Percentiles rank a stretch among this genome's conserved stretches.
These are phyloP conservation scores for Cladosporium sp. DNA, from an alignment of 2,329 filamentous ascomycete genomes.

Conservation along the genomic window DNA sequence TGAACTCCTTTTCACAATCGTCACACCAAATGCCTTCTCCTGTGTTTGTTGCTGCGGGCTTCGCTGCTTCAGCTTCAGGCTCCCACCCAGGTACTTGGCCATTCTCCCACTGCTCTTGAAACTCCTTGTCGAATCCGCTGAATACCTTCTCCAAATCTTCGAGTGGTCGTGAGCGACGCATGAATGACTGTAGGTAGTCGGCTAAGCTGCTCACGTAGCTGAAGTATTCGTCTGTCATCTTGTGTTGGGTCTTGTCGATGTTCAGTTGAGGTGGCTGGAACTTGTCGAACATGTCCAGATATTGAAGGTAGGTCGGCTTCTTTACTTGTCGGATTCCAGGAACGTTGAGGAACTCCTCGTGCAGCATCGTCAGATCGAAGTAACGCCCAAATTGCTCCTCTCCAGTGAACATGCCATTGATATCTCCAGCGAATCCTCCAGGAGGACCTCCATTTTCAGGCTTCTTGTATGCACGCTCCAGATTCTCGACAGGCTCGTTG, in stretches of 20 bases:
- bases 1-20: constrained; percentile 91
- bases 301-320: constrained; percentile 83
- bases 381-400: constrained; percentile 92
- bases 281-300: constrained; percentile 83
- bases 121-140: constrained; percentile 72
- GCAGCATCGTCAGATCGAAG: constrained; percentile 78
- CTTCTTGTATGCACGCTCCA: constrained; percentile 85
- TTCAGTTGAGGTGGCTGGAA: constrained; percentile 71
- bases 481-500: constrained; percentile 90
- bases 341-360: constrained; percentile 88
- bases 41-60: constrained; percentile 47
- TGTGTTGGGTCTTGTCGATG: constrained; percentile 69
- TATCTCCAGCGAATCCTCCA: constrained; percentile 52
- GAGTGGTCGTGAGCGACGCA: constrained; percentile 76
- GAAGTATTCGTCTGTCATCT: constrained; percentile 90
- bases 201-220: constrained; percentile 77
- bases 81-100: constrained; percentile 76
- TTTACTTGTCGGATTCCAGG: constrained; percentile 65
- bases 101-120: constrained; percentile 75
- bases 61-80: constrained; percentile 39
- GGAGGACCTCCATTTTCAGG: constrained; percentile 51
- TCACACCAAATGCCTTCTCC: constrained; percentile 79
- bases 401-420: constrained; percentile 90
- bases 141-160: constrained; percentile 82
- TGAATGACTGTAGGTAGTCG: constrained; percentile 81